These are phyloP conservation scores for Xylaria sp. DNA, from an alignment of 2,329 filamentous ascomycete genomes.

Conservation along the genomic window DNA sequence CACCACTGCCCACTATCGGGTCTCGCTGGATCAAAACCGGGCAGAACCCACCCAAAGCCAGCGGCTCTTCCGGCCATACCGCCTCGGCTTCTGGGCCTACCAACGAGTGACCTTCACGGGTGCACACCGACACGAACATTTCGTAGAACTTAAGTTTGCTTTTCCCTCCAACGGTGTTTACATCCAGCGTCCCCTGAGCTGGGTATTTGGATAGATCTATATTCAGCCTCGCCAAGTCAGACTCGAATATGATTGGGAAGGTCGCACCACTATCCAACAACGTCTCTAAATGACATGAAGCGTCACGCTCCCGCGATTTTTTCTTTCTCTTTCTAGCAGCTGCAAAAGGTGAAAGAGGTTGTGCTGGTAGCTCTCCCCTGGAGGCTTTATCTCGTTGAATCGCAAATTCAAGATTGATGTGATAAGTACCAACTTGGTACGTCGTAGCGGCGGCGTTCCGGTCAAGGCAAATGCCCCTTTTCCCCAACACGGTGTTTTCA, in stretches of 20 bases:
- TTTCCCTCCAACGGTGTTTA: conserved; percentile 31
- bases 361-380: not conserved
- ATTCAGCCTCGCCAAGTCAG: conserved; percentile 45
- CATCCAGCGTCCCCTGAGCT: conserved; percentile 41
- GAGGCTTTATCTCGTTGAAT: conserved; percentile 11
- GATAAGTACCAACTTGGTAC: conserved; percentile 37
- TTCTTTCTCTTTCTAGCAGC: not conserved
- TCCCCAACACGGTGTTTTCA: conserved; percentile 34
- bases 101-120: conserved; percentile 32
- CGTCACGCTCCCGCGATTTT: conserved; percentile 30
- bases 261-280: conserved; percentile 53
- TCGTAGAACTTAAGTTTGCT: conserved; percentile 42
- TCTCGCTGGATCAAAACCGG: conserved; percentile 38
- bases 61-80: conserved; percentile 35
- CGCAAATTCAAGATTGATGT: conserved; percentile 22
- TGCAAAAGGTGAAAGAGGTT: not conserved
- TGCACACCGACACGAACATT: conserved; percentile 42
- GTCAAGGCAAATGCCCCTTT: conserved; percentile 41
- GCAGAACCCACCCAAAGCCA: conserved; percentile 35
- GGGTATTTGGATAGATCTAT: conserved; percentile 45
- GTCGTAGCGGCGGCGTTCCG: conserved; percentile 2
- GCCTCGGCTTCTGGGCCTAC: conserved; percentile 37
- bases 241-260: conserved; percentile 44
- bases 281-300: conserved; percentile 38
- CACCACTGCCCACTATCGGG: not conserved